These are phyloP conservation scores for Pilaira anomala DNA, from an alignment of 192 early-diverging fungal genomes.

Conservation along the genomic window DNA sequence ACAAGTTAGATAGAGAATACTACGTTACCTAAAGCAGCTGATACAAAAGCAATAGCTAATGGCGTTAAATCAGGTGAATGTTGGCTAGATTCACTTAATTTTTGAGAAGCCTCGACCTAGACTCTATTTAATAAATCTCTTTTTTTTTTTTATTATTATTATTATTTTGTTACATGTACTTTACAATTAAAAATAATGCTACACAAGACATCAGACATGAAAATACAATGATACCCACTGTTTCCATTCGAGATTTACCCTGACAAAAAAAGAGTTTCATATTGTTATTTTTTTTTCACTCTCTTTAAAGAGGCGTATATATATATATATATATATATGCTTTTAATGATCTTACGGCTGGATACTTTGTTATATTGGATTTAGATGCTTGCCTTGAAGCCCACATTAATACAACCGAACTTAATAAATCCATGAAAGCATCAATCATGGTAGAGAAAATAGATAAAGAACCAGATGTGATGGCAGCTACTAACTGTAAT, in stretches of 20 bases:
- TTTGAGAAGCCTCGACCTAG: slow-evolving; percentile 60
- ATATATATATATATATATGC: not conserved
- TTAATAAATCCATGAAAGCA: slow-evolving; percentile 78
- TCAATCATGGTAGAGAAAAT: slow-evolving; percentile 81
- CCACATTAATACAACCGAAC: slow-evolving; percentile 59
- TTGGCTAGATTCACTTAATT: slow-evolving; percentile 43
- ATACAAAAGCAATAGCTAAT: slow-evolving; percentile 52
- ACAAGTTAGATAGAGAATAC: too few species aligned
- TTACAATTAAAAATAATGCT: slow-evolving; percentile 64
- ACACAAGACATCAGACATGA: slow-evolving; percentile 73
- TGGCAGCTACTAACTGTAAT: slow-evolving; percentile 70
- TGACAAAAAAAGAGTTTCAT: too few species aligned
- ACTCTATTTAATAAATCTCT: too few species aligned
- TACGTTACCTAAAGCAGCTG: slow-evolving; percentile 48
- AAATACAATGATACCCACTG: slow-evolving; percentile 78
- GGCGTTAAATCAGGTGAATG: slow-evolving; percentile 45
- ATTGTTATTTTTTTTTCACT: too few species aligned
- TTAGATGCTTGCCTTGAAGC: slow-evolving; percentile 58
- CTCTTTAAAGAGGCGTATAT: too few species aligned
- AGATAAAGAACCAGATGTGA: slow-evolving; percentile 68
- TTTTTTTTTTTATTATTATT: too few species aligned
- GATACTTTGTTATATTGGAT: slow-evolving; percentile 66
- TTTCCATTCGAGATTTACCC: slow-evolving; percentile 75
- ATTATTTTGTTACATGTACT: too few species aligned
- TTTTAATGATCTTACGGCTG: slow-evolving; percentile 44